Base-by-base conservation (phyloP, 1,139 yeast genomes). In the Candida freyschussii region DNA sequence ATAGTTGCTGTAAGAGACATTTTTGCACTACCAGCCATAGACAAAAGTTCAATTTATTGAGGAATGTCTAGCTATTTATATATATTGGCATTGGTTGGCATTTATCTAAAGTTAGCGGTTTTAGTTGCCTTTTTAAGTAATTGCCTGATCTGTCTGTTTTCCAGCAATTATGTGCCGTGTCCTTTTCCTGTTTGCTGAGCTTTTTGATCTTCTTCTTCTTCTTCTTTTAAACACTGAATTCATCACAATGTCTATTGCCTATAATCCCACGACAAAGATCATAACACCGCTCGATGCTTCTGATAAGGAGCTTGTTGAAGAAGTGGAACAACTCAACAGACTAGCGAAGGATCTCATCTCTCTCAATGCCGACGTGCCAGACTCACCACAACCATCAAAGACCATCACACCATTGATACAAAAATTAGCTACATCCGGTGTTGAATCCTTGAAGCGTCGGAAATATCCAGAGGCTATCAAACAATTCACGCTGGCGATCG, bases 401-500 rank as follows among this genome's bases (percentile, higher is more conserved):
- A 76, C 75, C 41, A 57, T 83, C 43, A 67, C 80, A 13, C 71
- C 71, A 40, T 72, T 84, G 72, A 75, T 85, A 34, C 76, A 75
- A 45, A 83, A 83, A 51, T 64, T 87, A 53, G 80, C 80, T 43
- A 87, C 79, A 37, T 65, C 81, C 13, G 96, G 93, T 1, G 69
- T 79, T 7, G 69, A 66, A 28, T 67, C 80, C 8, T 69, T 84
- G 54, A 75, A 78, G 52, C 66, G 68, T 31, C 73, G 72, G 17
- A 79, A 81, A 50, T 69, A 69, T 44, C 65, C 63, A 5, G 96
- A 86, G 13, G 87, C 96, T 2, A 72, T 75, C 31, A 79, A 79
- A 54, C 78, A 78, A 50, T 75, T 84, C 50, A 59, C 78, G 8
- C 65, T 86, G 39, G 96, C 95, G 1, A 66, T 91, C 27, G 94